A percentile compares a stretch with the other conserved stretches of the same genome.
These are phyloP conservation scores for Leptomonas seymouri DNA, from an alignment of 208 protist genomes.

Conservation along the genomic window DNA sequence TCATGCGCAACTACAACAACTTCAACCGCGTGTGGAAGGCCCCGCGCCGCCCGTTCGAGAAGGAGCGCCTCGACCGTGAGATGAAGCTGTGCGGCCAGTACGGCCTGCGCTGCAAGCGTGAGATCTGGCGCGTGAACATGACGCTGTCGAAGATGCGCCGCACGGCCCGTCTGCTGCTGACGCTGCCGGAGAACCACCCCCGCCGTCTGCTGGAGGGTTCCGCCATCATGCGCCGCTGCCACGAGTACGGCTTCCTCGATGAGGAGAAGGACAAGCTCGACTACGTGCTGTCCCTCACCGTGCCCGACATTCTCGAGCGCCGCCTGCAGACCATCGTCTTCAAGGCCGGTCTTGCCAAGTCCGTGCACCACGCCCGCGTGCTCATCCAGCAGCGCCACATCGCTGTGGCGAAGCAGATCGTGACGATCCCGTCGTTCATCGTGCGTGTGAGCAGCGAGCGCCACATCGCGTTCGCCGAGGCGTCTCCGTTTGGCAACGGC, in stretches of 20 bases:
- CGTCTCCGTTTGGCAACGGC: slow-evolving; percentile 96
- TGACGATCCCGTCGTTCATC: slow-evolving; percentile 99
- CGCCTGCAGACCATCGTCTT: slow-evolving; percentile 99
- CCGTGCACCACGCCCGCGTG: slow-evolving; percentile 99
- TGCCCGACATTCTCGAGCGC: slow-evolving; percentile 99
- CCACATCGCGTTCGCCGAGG: slow-evolving; percentile 98
- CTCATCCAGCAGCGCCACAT: slow-evolving; percentile 99
- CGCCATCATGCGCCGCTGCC: slow-evolving; percentile 99
- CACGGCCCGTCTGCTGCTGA: slow-evolving; percentile 98
- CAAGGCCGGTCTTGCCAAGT: slow-evolving; percentile 98
- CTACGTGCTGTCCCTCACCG: slow-evolving; percentile 99
- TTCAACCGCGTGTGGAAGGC: slow-evolving; percentile 97
- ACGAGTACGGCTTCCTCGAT: slow-evolving; percentile 98
- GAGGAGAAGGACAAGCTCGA: slow-evolving; percentile 99
- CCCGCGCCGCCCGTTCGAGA: slow-evolving; percentile 99
- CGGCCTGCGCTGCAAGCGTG: slow-evolving; percentile 99
- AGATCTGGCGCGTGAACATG: slow-evolving; percentile 99
- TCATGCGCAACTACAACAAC: slow-evolving; percentile 96
- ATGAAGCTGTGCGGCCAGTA: slow-evolving; percentile 99
- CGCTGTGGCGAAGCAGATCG: slow-evolving; percentile 99
- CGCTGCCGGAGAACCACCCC: slow-evolving; percentile 98
- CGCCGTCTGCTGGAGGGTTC: slow-evolving; percentile 98
- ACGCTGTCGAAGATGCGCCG: slow-evolving; percentile 99
- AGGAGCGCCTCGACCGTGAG: slow-evolving; percentile 99
- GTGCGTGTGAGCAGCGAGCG: slow-evolving; percentile 98